phyloP scores from a whole-genome alignment of 768 basidiomycete genomes.

The Pholiota molesta region DNA sequence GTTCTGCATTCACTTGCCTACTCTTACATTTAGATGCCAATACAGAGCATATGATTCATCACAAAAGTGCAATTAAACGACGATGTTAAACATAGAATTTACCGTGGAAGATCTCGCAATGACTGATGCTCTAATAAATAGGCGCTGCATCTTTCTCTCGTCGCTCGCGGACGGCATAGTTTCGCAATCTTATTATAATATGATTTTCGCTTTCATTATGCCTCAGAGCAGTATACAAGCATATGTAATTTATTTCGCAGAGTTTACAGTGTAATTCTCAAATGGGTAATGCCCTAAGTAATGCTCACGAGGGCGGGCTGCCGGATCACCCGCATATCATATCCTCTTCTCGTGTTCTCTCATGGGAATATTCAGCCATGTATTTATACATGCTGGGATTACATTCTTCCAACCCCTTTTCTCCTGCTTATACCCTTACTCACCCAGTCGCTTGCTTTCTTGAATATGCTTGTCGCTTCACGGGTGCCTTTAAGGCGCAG shows the following conservation, averaged over 20 bases:
- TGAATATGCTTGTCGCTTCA: conserved; percentile 16
- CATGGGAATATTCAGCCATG: conserved; percentile 6
- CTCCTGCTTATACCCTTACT: conserved; percentile 10
- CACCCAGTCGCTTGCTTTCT: conserved; percentile 2
- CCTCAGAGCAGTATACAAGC: neutral
- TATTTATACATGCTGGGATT: neutral
- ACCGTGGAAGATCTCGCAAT: neutral
- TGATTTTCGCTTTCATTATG: neutral
- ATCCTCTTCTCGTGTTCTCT: neutral
- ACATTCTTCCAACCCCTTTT: conserved; percentile 9
- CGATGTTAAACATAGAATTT: neutral
- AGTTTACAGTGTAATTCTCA: neutral
- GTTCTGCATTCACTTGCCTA: neutral
- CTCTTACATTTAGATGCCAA: neutral
- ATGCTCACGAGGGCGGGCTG: conserved; percentile 4
- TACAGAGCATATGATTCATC: neutral
- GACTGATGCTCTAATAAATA: neutral
- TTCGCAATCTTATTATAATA: neutral
- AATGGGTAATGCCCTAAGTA: neutral
- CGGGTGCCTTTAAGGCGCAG: conserved; percentile 14
- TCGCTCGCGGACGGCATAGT: neutral
- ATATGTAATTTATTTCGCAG: conserved; percentile 13
- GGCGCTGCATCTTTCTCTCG: neutral
- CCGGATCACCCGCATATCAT: conserved; percentile 5
- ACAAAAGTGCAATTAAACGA: neutral